Conservation (phyloP, 148 eudicot species). For the Cornus controversa region DNA sequence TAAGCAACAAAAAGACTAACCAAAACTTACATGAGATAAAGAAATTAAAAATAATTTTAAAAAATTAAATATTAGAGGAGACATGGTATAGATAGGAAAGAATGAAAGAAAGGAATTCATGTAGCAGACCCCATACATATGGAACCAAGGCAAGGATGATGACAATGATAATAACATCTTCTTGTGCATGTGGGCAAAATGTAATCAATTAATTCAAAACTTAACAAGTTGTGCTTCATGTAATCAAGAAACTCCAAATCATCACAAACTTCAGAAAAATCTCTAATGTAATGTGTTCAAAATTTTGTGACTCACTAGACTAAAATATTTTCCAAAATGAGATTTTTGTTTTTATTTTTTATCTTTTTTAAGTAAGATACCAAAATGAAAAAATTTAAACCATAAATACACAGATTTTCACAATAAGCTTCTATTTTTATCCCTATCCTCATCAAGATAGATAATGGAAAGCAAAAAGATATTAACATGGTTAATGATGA, state of each 20-base stretch:
- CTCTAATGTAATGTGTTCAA: not conserved
- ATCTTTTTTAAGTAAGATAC: not conserved
- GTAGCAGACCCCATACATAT: too few species aligned
- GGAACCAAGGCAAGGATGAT: too few species aligned
- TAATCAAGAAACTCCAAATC: not conserved
- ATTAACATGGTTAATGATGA: not conserved
- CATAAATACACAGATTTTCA: not conserved
- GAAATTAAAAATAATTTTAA: too few species aligned
- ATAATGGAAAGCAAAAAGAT: too few species aligned
- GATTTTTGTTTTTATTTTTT: not conserved
- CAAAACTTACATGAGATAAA: too few species aligned
- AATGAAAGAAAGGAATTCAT: too few species aligned
- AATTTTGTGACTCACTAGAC: not conserved
- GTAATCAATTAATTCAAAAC: not conserved
- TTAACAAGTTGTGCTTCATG: not conserved
- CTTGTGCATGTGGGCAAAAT: too few species aligned
- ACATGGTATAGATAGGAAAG: too few species aligned
- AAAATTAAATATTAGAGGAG: too few species aligned
- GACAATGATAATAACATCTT: too few species aligned
- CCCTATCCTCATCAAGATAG: not conserved
- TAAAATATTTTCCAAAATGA: conserved; percentile 4
- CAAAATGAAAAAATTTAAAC: not conserved
- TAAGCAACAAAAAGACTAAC: too few species aligned
- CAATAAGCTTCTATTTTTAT: not conserved
- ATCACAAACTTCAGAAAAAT: not conserved